Evolutionary conservation across 495 filamentous ascomycete species (phyloP).

Genomic region (Aspergillus panamensis): DNA sequence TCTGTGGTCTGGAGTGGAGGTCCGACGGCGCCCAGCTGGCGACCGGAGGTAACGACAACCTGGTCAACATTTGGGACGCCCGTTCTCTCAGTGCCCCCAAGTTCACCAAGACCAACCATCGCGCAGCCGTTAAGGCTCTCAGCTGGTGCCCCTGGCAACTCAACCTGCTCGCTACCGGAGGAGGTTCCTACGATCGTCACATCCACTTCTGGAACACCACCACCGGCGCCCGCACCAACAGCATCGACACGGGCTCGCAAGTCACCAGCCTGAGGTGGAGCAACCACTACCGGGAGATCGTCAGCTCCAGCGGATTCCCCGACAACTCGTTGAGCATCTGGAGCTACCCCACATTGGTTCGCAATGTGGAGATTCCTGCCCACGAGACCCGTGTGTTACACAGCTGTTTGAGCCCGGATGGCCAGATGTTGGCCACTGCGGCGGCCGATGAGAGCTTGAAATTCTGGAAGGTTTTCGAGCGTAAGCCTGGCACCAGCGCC

Average conservation of each 20-base stretch:
- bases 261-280: constrained; percentile 95
- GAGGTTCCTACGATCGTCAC: constrained; percentile 92
- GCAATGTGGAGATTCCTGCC: constrained; percentile 98
- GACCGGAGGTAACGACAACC: constrained; percentile 96
- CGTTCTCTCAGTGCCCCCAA: constrained; percentile 88
- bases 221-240: constrained; percentile 94
- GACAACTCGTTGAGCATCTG: constrained; percentile 98
- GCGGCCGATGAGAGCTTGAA: constrained; percentile 96
- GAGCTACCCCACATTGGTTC: constrained; percentile 94
- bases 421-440: constrained; percentile 94
- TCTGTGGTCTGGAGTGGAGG: constrained; percentile 97
- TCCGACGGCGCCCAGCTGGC: constrained; percentile 94
- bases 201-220: constrained; percentile 99
- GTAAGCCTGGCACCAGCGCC: constrained; percentile 72
- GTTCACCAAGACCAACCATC: constrained; percentile 99
- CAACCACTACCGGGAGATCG: constrained; percentile 94
- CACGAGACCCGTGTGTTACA: constrained; percentile 96
- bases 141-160: constrained; percentile 99
- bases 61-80: constrained; percentile 98
- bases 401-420: constrained; percentile 91
- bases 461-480: constrained; percentile 99
- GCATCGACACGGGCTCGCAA: constrained; percentile 96
- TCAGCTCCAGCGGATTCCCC: constrained; percentile 95
- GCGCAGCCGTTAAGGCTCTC: constrained; percentile 94
- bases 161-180: constrained; percentile 93